phyloP scores from a whole-genome alignment of 2,329 filamentous ascomycete species.

The Aspergillus uvarum region DNA sequence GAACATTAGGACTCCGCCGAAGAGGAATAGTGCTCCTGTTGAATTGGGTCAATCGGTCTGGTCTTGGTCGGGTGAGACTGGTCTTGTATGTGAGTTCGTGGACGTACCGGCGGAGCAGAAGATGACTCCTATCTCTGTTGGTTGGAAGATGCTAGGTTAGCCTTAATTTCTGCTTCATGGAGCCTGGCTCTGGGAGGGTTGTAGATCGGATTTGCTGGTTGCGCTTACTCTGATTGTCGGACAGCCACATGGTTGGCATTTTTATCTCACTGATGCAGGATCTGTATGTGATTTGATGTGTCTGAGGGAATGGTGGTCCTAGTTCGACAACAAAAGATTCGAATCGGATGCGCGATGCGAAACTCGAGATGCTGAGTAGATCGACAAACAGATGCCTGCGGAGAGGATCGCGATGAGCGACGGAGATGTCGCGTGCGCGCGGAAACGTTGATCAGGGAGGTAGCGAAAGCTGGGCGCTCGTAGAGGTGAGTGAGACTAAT shows the following conservation, averaged over 20 bases:
- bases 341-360: background rate
- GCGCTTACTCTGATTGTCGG: slow-evolving; percentile 84
- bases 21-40: slow-evolving; percentile 86
- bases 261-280: slow-evolving; percentile 29
- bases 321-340: background rate
- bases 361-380: background rate
- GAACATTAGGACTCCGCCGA: slow-evolving; percentile 92
- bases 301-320: background rate
- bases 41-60: background rate
- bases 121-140: slow-evolving; percentile 85
- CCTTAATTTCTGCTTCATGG: background rate
- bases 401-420: background rate
- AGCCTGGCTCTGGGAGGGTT: background rate
- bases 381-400: background rate
- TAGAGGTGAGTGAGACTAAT: background rate
- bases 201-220: background rate
- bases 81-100: background rate
- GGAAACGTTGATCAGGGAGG: background rate
- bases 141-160: slow-evolving; percentile 19
- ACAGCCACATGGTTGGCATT: slow-evolving; percentile 93
- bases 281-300: background rate
- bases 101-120: slow-evolving; percentile 95
- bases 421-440: background rate
- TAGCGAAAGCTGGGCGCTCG: background rate
- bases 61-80: background rate